phyloP scores from a whole-genome alignment of 2,329 filamentous ascomycete species.

The Hymenoscyphus fructigenus region DNA sequence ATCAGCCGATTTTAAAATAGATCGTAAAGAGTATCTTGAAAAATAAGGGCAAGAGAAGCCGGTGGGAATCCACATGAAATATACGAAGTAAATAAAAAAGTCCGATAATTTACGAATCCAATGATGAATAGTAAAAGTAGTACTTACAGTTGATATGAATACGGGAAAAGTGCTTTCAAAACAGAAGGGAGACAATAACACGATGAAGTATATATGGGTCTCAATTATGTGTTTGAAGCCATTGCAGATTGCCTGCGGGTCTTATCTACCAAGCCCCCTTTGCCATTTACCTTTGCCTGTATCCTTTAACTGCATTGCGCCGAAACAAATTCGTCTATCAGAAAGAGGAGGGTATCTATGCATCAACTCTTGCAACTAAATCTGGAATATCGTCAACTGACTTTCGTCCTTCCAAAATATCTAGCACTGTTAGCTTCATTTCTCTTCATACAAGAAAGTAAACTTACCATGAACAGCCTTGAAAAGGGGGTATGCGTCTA shows the following conservation, averaged over 20 bases:
- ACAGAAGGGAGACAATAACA: background rate
- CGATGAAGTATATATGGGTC: background rate
- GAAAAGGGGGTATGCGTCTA: constrained; percentile 87
- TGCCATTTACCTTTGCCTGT: background rate
- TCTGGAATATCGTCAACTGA: constrained; percentile 79
- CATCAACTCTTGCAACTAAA: constrained; percentile 41
- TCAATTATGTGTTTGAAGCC: background rate
- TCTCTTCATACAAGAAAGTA: background rate
- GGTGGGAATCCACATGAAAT: too few relatives aligned
- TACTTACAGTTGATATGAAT: too few relatives aligned
- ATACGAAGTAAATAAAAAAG: too few relatives aligned
- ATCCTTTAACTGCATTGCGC: background rate
- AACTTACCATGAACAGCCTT: constrained; percentile 69
- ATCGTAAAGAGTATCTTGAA: too few relatives aligned
- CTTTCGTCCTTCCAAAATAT: constrained; percentile 74
- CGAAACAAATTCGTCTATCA: background rate
- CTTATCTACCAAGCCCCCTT: background rate
- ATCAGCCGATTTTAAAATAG: too few relatives aligned
- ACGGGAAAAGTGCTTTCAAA: background rate
- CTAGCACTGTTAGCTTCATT: constrained; percentile 38
- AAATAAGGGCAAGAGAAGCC: too few relatives aligned
- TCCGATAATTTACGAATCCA: too few relatives aligned
- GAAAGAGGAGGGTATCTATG: background rate
- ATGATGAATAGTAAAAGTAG: too few relatives aligned
- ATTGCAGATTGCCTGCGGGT: constrained; percentile 12